These are phyloP conservation scores for Rhodotorula sp. DNA, from an alignment of 1,284 basidiomycete species.

Conservation along the genomic window DNA sequence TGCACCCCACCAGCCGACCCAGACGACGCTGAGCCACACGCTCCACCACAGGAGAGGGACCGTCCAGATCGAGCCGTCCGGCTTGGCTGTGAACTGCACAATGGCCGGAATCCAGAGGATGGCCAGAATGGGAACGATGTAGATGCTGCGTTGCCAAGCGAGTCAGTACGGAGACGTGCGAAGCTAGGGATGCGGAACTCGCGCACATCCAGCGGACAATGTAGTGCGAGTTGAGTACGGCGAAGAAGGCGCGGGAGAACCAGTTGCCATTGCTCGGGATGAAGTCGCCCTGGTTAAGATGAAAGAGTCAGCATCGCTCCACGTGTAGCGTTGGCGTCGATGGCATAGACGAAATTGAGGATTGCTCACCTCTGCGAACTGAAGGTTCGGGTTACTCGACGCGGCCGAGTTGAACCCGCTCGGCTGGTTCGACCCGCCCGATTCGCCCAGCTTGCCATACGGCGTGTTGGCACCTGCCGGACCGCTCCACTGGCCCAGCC, in stretches of 20 bases:
- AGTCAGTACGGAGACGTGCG: slow-evolving; percentile 54
- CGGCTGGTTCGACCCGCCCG: neutral
- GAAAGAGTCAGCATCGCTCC: too few relatives aligned
- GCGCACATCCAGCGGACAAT: slow-evolving; percentile 77
- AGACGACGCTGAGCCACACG: slow-evolving; percentile 45
- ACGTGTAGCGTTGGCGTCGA: too few relatives aligned
- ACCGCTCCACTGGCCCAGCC: slow-evolving; percentile 40
- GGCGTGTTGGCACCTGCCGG: slow-evolving; percentile 31
- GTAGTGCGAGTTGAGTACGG: slow-evolving; percentile 53
- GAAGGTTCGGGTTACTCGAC: slow-evolving; percentile 34
- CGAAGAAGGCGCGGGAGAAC: slow-evolving; percentile 39
- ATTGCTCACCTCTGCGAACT: slow-evolving; percentile 26
- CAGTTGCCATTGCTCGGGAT: slow-evolving; percentile 29
- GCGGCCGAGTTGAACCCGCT: slow-evolving; percentile 29
- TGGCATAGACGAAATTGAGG: too few relatives aligned
- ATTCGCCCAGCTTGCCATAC: slow-evolving; percentile 32
- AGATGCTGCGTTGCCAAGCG: slow-evolving; percentile 16
- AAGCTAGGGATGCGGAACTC: slow-evolving; percentile 67
- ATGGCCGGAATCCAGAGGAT: slow-evolving; percentile 67
- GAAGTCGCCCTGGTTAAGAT: slow-evolving; percentile 28
- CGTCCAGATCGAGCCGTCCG: slow-evolving; percentile 59
- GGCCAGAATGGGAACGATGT: slow-evolving; percentile 65
- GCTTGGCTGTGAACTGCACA: slow-evolving; percentile 64
- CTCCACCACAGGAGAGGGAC: slow-evolving; percentile 79
- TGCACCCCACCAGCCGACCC: slow-evolving; percentile 75